Evolutionary conservation across 148 eudicot genomes (phyloP).

Genomic region (Salicornia ramosissima): DNA sequence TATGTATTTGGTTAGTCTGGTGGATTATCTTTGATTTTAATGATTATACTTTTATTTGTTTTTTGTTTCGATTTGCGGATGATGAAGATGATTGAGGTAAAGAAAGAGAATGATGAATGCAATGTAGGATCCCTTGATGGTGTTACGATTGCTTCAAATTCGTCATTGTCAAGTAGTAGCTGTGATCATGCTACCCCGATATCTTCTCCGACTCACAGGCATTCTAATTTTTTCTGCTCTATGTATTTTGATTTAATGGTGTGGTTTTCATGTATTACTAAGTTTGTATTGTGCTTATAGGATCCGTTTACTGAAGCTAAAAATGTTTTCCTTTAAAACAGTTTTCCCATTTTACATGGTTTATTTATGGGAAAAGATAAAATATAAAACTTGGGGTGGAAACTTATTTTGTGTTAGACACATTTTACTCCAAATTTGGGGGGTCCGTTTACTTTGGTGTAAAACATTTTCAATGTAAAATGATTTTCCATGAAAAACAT

Average conservation of each 20-base stretch:
- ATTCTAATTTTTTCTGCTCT: background rate
- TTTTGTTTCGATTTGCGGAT: background rate
- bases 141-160: constrained; percentile 5
- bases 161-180: constrained; percentile 20
- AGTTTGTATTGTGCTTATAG: background rate
- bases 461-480: too few relatives aligned
- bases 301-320: too few relatives aligned
- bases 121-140: constrained; percentile 20
- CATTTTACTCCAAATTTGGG: too few relatives aligned
- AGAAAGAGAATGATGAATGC: constrained; percentile 20
- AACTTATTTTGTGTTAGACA: too few relatives aligned
- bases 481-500: too few relatives aligned
- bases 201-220: constrained; percentile 24
- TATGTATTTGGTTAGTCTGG: background rate
- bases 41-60: background rate
- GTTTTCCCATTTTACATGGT: too few relatives aligned
- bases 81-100: constrained; percentile 18
- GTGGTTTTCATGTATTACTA: background rate
- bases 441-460: too few relatives aligned
- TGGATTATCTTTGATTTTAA: background rate
- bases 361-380: too few relatives aligned
- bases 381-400: too few relatives aligned
- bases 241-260: too few relatives aligned
- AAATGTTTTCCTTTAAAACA: too few relatives aligned
- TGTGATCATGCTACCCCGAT: constrained; percentile 18